Evolutionary conservation across 2,329 filamentous ascomycete species (phyloP), one percentile per base, ranked within the genome.

Genomic region (Aspergillus pseudoviridinutans): DNA sequence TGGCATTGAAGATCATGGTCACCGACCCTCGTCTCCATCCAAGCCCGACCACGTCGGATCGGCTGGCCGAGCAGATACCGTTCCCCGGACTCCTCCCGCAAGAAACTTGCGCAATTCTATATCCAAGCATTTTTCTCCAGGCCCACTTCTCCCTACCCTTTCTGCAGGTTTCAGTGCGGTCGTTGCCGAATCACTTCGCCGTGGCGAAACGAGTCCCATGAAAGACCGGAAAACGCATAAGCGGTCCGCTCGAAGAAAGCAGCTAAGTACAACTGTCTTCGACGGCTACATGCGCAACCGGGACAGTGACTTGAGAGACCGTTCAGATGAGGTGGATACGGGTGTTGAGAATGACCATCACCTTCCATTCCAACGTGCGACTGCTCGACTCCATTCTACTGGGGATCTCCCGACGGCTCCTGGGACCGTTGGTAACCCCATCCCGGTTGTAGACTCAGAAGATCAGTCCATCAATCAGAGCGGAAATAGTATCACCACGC

Each of bases 141-240:
- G 83, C 0, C 82, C 84, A 5, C 73, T 88, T 4, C 79, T 86
- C 1, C 82, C 82, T 29, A 84, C 87, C 0, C 75, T 89, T 1
- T 85, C 82, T 2, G 82, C 80, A 1, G 82, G 82, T 0, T 76
- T 89, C 17, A 84, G 79, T 66, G 86, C 82, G 1, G 82, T 89
- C 50, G 84, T 89, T 5, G 86, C 85, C 8, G 86, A 89, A 61
- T 81, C 84, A 24, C 75, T 88, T 27, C 80, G 85, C n/a, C 80
- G 83, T 17, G 82, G 83, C 14, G 77, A 83, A 58, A 78, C 78
- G 8, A 74, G 72, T 24, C 69, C 76, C 20, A 62, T 64, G 22
- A 73, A 70, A 54, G 67, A 70, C 38, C 71, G 74, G 25, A 65
- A 64, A 49, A 63, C 59, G 5, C 59, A 61, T 50, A 66, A 67